Base-by-base conservation (phyloP, 75 land plant species). In the Selaginella moellendorffii region DNA sequence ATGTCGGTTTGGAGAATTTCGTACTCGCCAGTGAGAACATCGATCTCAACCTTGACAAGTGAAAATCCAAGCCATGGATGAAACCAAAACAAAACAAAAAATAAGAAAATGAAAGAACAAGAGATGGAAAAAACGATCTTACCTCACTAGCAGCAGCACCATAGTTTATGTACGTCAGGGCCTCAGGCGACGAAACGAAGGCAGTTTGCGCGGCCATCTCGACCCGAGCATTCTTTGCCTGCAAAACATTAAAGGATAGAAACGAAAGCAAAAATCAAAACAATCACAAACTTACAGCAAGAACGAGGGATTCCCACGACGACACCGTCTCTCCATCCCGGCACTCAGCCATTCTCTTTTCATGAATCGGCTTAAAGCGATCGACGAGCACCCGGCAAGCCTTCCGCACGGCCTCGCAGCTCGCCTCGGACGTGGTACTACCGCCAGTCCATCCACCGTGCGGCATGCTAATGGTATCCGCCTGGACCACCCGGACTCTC, bases 351-450 rank as follows among this genome's bases (percentile, higher is more conserved):
- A n/a, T n/a, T n/a, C n/a, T n/a, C n/a, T n/a, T n/a, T n/a, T n/a
- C n/a, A n/a, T 79, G 77, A 1, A 88, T 27, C 62, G 84, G 77
- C 53, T 29, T 66, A 1, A 92, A 65, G 62, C 97, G 79, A 9
- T 83, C 89, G 53, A 88, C 86, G 58, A 92, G 69, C 1, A 81
- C 59, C 53, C 79, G 66, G 69, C 88, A 87, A 20, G 84, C 77
- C 28, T 73, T 59, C 60, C 64, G 67, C 28, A 85, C 83, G 36
- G 95, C 97, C 63, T 73, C 95, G 78, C 97, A 92, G 68, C 89
- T 88, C 5, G 83, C 72, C 63, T 92, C 97, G 19, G 97, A 92
- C 26, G 88, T 79, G 24, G 97, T 92, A 65, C 97, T 88, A n/a
- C 82, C 80, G 52, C 77, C 71, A 29, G 97, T 92, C 27, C 69